Evolutionary conservation across 257 asterid species (phyloP).

Genomic region (Linaria vulgaris): DNA sequence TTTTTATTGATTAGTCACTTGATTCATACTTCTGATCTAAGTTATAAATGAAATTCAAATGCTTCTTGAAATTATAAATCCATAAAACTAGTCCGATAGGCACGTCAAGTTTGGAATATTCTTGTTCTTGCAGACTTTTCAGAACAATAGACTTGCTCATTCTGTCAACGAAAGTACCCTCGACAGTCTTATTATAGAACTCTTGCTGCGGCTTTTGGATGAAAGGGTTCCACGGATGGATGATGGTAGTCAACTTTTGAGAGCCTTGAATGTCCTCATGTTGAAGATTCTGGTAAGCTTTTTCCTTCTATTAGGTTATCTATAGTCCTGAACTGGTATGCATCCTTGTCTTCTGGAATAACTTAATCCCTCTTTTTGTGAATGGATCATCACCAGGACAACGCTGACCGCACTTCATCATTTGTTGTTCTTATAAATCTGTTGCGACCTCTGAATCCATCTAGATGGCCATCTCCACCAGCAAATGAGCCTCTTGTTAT

Average conservation of each 20-base stretch:
- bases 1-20: conserved; percentile 18
- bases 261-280: conserved; percentile 97
- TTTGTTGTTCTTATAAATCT: conserved; percentile 90
- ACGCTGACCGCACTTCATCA: conserved; percentile 94
- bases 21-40: conserved; percentile 8
- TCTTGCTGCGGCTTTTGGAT: conserved; percentile 97
- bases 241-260: conserved; percentile 97
- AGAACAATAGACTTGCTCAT: conserved; percentile 83
- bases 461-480: conserved; percentile 97
- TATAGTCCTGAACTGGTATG: background rate
- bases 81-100: background rate
- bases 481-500: conserved; percentile 64
- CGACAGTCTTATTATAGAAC: conserved; percentile 88
- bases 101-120: conserved; percentile 16
- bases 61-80: background rate
- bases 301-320: conserved; percentile 6
- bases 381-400: conserved; percentile 57
- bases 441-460: conserved; percentile 88
- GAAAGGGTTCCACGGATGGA: conserved; percentile 98
- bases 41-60: conserved; percentile 13
- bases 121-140: conserved; percentile 71
- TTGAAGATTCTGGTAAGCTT: conserved; percentile 78
- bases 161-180: conserved; percentile 90
- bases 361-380: conserved; percentile 25
- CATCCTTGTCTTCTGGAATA: background rate